Evolutionary conservation across 225 moss, liverwort and hornwort genomes (phyloP), one percentile per base, ranked within the genome.

Genomic region (Polytrichum formosum): DNA sequence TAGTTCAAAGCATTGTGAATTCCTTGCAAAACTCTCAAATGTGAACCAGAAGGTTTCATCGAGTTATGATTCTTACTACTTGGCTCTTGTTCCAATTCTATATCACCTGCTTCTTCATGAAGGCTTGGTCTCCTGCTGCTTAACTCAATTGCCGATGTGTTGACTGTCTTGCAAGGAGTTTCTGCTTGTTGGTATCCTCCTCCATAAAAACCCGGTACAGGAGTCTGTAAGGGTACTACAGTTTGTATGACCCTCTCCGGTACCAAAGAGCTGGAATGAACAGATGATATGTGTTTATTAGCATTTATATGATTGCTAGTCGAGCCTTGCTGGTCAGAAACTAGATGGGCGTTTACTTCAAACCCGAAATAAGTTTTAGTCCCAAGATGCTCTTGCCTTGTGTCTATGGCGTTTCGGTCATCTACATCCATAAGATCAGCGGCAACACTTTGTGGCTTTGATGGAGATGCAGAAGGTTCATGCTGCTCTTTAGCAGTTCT

Each of bases 141-240:
- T 66, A 82, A 56, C 33, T 82, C 78, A 53, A 78, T 82, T 21
- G 66, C 75, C 66, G 65, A 28, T 66, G 82, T 82, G 28, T 63
- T 78, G 63, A 61, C 26, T 26, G 28, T 69, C 65, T 46, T 17
- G n/a, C 66, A 29, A 31, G 53, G 37, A 61, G 53, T 5, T 28
- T 55, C 71, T 66, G 29, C 31, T 66, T 53, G 64, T 18, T 53
- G 61, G 55, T 70, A 26, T 18, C 25, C 68, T 35, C 28, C 71
- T 65, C 53, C 78, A 69, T 70, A 66, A 63, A 67, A 70, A 27
- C 62, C 67, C 67, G 70, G 55, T 75, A 53, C 75, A 63, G 69
- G 61, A 20, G 33, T 55, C 13, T 22, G 27, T 7, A 61, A 29
- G 54, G 66, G 16, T 5, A 64, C 21, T 53, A 62, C 33, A 70